phyloP scores from a whole-genome alignment of 2,329 filamentous ascomycete genomes.

The Aureobasidium sp. region DNA sequence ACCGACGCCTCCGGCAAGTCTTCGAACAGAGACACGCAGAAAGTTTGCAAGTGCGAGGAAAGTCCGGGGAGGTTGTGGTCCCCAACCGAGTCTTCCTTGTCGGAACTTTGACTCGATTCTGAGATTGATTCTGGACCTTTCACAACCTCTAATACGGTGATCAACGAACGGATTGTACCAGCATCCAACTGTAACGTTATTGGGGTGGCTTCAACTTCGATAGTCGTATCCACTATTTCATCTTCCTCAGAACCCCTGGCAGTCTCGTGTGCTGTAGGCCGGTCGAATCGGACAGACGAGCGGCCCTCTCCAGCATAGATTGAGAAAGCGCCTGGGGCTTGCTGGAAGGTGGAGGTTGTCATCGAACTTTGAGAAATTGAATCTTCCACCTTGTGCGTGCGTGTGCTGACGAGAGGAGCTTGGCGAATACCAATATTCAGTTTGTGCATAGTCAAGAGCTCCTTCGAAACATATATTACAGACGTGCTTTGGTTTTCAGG shows the following conservation, averaged over 20 bases:
- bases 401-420: background rate
- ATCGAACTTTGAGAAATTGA: background rate
- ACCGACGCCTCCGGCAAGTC: background rate
- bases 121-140: background rate
- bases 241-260: background rate
- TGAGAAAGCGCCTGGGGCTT: slow-evolving; percentile 43
- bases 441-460: background rate
- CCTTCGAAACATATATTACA: background rate
- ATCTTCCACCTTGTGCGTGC: background rate
- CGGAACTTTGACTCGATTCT: background rate
- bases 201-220: background rate
- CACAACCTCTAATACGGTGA: background rate
- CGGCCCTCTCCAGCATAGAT: slow-evolving; percentile 34
- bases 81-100: background rate
- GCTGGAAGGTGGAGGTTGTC: slow-evolving; percentile 15
- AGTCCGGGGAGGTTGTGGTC: background rate
- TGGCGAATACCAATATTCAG: background rate
- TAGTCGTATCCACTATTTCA: background rate
- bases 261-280: background rate
- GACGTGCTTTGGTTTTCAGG: slow-evolving; percentile 11
- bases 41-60: background rate
- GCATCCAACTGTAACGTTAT: background rate
- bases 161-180: background rate
- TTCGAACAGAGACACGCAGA: background rate
- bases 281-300: slow-evolving; percentile 1